Conservation (phyloP, 768 basidiomycete species). For the Xerocomellus amylosporus region DNA sequence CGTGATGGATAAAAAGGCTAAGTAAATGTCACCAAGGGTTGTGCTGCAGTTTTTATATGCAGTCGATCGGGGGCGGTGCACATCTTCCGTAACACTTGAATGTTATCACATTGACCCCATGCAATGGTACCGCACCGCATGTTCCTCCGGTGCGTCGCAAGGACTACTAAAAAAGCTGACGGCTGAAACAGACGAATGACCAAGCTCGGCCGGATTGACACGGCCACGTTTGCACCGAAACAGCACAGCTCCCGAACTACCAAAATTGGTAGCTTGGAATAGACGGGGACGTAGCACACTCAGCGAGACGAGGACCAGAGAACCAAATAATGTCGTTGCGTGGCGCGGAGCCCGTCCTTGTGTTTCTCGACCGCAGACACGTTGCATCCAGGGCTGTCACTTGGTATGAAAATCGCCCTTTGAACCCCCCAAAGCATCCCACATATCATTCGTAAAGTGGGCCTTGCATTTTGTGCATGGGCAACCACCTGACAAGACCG, state of each 20-base stretch:
- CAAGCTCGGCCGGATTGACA: background rate
- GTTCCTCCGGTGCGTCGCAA: conserved; percentile 6
- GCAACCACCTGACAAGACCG: background rate
- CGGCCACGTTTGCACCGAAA: background rate
- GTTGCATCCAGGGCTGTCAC: conserved; percentile 7
- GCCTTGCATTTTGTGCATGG: conserved; percentile 14
- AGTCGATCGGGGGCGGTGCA: background rate
- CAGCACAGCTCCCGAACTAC: conserved; percentile 6
- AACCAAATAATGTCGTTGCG: too few relatives aligned
- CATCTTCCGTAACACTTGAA: background rate
- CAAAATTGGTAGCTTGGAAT: conserved; percentile 7
- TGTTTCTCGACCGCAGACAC: background rate
- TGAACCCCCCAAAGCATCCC: background rate
- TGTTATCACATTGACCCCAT: background rate
- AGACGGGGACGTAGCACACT: background rate
- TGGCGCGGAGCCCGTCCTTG: background rate
- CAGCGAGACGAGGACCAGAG: background rate
- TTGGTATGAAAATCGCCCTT: background rate
- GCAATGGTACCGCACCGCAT: background rate
- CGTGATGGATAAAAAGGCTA: background rate
- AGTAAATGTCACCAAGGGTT: background rate
- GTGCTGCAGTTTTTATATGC: conserved; percentile 20
- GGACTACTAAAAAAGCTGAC: conserved; percentile 23
- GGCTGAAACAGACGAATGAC: background rate
- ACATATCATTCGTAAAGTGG: background rate